Evolutionary conservation across 805 yeast species (phyloP).

Genomic region (Schwanniomyces pseudopolymorphus): DNA sequence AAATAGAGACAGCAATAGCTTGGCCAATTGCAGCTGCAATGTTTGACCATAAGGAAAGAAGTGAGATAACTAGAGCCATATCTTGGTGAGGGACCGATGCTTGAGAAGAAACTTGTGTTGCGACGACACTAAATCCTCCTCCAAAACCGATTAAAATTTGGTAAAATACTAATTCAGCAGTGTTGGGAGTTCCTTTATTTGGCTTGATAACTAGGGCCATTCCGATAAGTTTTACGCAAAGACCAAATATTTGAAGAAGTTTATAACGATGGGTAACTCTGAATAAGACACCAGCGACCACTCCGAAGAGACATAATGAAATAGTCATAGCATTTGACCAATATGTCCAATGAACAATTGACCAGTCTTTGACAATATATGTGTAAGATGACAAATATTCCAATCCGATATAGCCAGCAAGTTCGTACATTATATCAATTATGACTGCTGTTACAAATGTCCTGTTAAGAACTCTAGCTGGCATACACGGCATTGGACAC

Average conservation of each 20-base stretch:
- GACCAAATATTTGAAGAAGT: conserved; percentile 30
- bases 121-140: conserved; percentile 38
- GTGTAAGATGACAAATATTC: conserved; percentile 35
- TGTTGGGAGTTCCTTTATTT: conserved; percentile 15
- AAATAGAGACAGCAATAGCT: conserved; percentile 39
- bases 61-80: conserved; percentile 38
- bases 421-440: conserved; percentile 30
- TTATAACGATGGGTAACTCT: conserved; percentile 38
- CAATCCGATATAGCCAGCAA: conserved; percentile 25
- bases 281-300: conserved; percentile 31
- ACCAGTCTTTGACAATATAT: conserved; percentile 27
- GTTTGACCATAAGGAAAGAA: conserved; percentile 29
- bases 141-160: conserved; percentile 39
- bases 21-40: conserved; percentile 41
- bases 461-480: conserved; percentile 32
- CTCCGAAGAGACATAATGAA: conserved; percentile 36
- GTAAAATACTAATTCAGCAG: conserved; percentile 29
- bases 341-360: conserved; percentile 33
- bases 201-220: neutral
- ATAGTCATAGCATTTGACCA: conserved; percentile 35
- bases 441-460: conserved; percentile 33
- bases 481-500: conserved; percentile 37
- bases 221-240: conserved; percentile 6
- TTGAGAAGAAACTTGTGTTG: conserved; percentile 29
- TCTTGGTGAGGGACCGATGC: conserved; percentile 43